A percentile compares a stretch with the other conserved stretches of the same genome.
These are phyloP conservation scores for Capsaspora owczarzaki DNA, from an alignment of 78 protist species.

Conservation along the genomic window DNA sequence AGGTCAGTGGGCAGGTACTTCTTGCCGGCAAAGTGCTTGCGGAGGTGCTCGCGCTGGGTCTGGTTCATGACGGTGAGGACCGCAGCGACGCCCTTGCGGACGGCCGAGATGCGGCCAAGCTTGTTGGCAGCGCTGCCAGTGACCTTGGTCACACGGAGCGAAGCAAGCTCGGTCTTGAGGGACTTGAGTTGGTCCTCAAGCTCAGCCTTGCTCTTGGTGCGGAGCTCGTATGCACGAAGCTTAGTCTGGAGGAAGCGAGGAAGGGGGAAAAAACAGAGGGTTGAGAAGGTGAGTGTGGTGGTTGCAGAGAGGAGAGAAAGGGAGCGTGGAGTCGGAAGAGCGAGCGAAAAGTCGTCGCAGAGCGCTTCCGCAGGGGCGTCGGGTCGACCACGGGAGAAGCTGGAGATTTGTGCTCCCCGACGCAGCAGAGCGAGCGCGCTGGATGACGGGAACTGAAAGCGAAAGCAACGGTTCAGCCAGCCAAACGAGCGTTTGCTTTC, in stretches of 20 bases:
- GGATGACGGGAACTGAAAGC: too few species aligned
- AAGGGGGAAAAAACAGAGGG: too few species aligned
- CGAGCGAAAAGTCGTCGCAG: too few species aligned
- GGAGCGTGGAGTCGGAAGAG: too few species aligned
- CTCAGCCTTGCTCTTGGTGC: constrained; percentile 47
- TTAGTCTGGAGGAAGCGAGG: constrained; percentile 19
- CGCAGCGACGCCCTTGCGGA: constrained; percentile 68
- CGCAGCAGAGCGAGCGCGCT: too few species aligned
- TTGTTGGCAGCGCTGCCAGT: constrained; percentile 60
- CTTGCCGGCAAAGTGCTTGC: constrained; percentile 22
- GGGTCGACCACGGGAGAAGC: too few species aligned
- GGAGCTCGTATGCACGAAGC: constrained; percentile 57
- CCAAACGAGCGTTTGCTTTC: too few species aligned
- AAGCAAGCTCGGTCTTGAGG: constrained; percentile 61
- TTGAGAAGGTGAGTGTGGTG: too few species aligned
- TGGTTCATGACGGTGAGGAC: constrained; percentile 75
- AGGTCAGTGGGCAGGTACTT: constrained; percentile 65
- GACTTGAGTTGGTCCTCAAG: constrained; percentile 56
- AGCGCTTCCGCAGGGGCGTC: too few species aligned
- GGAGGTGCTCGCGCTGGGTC: constrained; percentile 25
- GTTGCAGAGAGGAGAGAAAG: too few species aligned
- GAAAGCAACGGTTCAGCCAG: too few species aligned
- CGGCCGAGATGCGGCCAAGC: constrained; percentile 36
- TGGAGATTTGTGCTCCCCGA: too few species aligned
- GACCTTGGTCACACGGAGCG: constrained; percentile 70